A percentile compares a stretch with the other conserved stretches of the same genome.
Evolutionary conservation across 305 asterid genomes (phyloP).

Genomic region (Fraxinus paxiana): DNA sequence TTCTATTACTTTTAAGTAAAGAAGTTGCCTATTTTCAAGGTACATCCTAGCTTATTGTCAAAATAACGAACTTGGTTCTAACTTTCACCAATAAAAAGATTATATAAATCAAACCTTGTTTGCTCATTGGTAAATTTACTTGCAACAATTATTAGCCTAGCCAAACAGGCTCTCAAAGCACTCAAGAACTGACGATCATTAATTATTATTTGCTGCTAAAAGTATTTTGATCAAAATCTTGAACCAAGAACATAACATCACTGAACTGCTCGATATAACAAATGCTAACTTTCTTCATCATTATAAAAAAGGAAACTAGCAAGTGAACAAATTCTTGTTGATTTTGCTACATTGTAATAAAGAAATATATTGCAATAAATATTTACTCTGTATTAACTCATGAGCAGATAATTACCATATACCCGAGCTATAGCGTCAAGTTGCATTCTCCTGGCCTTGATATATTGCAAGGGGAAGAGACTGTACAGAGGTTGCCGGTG

Average conservation of each 20-base stretch:
- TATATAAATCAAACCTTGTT: neutral
- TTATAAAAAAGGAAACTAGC: neutral
- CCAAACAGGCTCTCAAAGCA: neutral
- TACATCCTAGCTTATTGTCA: neutral
- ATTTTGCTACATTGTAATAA: neutral
- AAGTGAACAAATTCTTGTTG: neutral
- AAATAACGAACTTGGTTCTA: neutral
- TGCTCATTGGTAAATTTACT: neutral
- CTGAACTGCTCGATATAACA: neutral
- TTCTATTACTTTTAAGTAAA: neutral
- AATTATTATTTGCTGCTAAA: neutral
- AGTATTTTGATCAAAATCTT: neutral
- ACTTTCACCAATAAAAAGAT: neutral
- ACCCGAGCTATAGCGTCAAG: constrained; percentile 33
- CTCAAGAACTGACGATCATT: neutral
- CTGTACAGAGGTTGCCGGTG: constrained; percentile 57
- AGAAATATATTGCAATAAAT: neutral
- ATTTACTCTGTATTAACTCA: neutral
- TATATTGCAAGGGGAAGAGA: constrained; percentile 42
- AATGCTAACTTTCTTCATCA: neutral
- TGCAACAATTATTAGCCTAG: neutral
- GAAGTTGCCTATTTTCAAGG: neutral
- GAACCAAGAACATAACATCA: neutral
- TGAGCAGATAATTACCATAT: constrained; percentile 42
- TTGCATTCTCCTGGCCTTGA: constrained; percentile 37